Conservation (phyloP, 352 stramenopile species). For the Saprolegnia parasitica region DNA sequence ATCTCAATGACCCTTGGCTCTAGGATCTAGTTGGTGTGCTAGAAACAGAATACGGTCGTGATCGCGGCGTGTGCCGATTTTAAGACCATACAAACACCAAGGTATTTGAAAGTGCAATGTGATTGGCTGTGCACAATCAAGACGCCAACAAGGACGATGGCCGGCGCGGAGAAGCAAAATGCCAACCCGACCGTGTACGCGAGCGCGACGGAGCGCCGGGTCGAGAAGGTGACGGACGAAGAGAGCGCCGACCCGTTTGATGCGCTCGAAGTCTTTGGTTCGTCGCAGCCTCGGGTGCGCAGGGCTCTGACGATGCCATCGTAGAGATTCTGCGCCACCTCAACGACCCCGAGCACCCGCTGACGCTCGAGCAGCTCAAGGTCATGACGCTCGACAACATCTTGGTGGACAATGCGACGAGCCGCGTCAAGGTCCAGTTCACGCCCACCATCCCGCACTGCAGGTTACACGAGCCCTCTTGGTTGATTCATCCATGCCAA, state of each 20-base stretch:
- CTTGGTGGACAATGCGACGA: constrained; percentile 76
- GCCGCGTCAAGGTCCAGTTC: constrained; percentile 77
- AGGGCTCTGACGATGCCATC: background rate
- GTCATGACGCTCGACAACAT: constrained; percentile 90
- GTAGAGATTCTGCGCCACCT: constrained; percentile 82
- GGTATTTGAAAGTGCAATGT: background rate
- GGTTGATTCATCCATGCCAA: background rate
- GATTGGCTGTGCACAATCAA: constrained; percentile 12
- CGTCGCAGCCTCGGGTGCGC: constrained; percentile 23
- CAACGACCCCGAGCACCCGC: constrained; percentile 91
- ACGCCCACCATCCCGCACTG: constrained; percentile 97
- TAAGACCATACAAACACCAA: constrained; percentile 1
- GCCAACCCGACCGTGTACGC: constrained; percentile 85
- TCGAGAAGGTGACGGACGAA: constrained; percentile 64
- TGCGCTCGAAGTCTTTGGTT: constrained; percentile 80
- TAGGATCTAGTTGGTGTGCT: no score
- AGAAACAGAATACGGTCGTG: no score
- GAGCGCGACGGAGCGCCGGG: constrained; percentile 50
- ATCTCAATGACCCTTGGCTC: no score
- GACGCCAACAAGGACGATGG: constrained; percentile 35
- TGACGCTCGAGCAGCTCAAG: constrained; percentile 92
- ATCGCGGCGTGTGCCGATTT: background rate
- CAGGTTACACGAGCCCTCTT: constrained; percentile 36
- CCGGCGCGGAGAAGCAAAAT: constrained; percentile 80
- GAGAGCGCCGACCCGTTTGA: constrained; percentile 74